Evolutionary conservation across 345 rosid genomes (phyloP), one percentile per base, ranked within the genome.

Genomic region (Gossypium turneri): DNA sequence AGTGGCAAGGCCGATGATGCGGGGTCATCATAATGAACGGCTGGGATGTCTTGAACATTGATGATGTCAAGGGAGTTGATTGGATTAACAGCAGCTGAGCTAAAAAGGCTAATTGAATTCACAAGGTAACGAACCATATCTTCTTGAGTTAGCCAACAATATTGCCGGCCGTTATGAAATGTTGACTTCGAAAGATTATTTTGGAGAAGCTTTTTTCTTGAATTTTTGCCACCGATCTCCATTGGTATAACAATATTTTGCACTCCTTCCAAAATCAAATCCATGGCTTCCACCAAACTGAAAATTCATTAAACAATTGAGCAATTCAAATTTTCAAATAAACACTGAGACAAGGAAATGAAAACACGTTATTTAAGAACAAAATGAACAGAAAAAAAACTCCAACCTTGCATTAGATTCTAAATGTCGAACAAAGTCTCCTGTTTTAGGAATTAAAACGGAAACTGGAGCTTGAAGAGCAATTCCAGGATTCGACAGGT

Each of bases 71-170:
- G 94, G 44, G 86, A 76, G 73, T 82, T 84, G 75, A 90, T 79
- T 10, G 89, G 78, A 43, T 76, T 75, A 62, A 65, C 77, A 0
- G 89, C 77, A 4, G 41, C 72, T 17, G 91, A 89, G 63, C 81
- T 58, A 76, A 88, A 81, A 50, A 79, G 63, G 66, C 81, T 82
- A 27, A 90, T 88, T 71, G 81, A 84, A 79, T 84, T 88, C 79
- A 88, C 83, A 60, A 88, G 82, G 77, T 82, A 86, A 20, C 92
- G 90, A 57, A 90, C 17, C 64, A 90, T 74, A 75, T 90, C 94
- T 62, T 90, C 94, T 73, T 81, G 90, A 0, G 92, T 83, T 7
- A 88, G 81, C 91, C 94, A 90, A 80, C 94, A 90, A 76, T 81
- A 88, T 19, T 90, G 83, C 0, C 78, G 82, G 69, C 68, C 61